phyloP scores from a whole-genome alignment of 768 basidiomycete genomes.

The Lepiota subincarnata region DNA sequence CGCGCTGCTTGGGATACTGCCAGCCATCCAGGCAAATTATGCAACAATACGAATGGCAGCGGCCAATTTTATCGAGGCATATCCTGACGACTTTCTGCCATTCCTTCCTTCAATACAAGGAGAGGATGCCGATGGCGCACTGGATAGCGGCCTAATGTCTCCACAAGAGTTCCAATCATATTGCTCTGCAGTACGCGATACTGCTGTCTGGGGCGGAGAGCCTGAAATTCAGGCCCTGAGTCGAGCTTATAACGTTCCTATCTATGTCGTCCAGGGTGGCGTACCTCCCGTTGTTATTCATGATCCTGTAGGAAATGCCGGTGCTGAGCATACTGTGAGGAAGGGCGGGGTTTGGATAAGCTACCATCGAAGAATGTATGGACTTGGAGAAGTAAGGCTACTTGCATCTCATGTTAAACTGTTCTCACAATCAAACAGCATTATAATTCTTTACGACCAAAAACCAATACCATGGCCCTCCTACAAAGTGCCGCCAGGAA shows the following conservation, averaged over 20 bases:
- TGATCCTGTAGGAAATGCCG: constrained; percentile 42
- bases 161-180: constrained; percentile 64
- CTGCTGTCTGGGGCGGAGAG: constrained; percentile 96
- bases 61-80: constrained; percentile 73
- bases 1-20: constrained; percentile 61
- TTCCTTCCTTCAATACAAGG: constrained; percentile 77
- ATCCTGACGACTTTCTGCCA: constrained; percentile 89
- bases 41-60: constrained; percentile 61
- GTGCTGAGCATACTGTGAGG: constrained; percentile 23
- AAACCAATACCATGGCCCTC: constrained; percentile 17
- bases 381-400: constrained; percentile 81
- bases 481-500: not conserved
- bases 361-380: constrained; percentile 93
- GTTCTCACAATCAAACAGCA: constrained; percentile 46
- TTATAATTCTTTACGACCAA: constrained; percentile 81
- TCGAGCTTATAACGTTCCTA: constrained; percentile 74
- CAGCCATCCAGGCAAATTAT: constrained; percentile 56
- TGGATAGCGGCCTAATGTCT: constrained; percentile 69
- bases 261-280: constrained; percentile 86
- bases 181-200: constrained; percentile 72
- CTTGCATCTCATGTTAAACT: not conserved
- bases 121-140: constrained; percentile 64
- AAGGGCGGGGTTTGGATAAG: constrained; percentile 65
- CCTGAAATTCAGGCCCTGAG: constrained; percentile 92
- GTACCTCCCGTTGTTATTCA: constrained; percentile 83